Conservation (phyloP, 2,329 filamentous ascomycete species). For the Mycogone perniciosa region DNA sequence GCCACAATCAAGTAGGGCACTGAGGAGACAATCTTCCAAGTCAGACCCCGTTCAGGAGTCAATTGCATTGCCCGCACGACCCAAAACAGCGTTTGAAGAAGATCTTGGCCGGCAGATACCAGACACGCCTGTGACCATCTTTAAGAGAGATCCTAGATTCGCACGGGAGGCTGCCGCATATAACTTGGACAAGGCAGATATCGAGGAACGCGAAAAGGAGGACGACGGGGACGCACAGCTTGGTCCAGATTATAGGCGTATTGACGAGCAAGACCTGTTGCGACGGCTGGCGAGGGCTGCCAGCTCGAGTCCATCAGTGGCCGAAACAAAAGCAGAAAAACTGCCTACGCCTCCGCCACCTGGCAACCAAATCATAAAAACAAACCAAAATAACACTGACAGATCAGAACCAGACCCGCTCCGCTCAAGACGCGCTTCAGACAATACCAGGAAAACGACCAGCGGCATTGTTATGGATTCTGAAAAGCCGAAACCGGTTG, state of each 20-base stretch:
- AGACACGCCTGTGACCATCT: constrained; percentile 37
- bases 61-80: constrained; percentile 15
- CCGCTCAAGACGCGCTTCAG: constrained; percentile 16
- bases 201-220: constrained; percentile 4
- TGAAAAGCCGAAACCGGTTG: constrained; percentile 31
- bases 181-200: constrained; percentile 1
- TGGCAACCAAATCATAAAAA: constrained; percentile 5
- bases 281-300: constrained; percentile 43
- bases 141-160: constrained; percentile 21
- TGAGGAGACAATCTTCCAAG: background rate
- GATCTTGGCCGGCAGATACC: constrained; percentile 28
- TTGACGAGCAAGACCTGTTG: constrained; percentile 44
- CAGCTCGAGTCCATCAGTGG: constrained; percentile 37
- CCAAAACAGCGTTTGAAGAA: constrained; percentile 22
- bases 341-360: constrained; percentile 13
- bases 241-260: constrained; percentile 13
- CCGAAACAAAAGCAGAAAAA: constrained; percentile 21
- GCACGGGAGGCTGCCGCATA: background rate
- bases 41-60: constrained; percentile 6
- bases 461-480: constrained; percentile 16
- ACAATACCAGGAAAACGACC: constrained; percentile 14
- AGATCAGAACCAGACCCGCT: constrained; percentile 14
- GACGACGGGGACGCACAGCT: background rate
- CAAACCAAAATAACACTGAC: constrained; percentile 8
- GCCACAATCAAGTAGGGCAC: constrained; percentile 20